Evolutionary conservation across 1,284 basidiomycete species (phyloP).

Genomic region (Austroboletus novae-zelandiae): DNA sequence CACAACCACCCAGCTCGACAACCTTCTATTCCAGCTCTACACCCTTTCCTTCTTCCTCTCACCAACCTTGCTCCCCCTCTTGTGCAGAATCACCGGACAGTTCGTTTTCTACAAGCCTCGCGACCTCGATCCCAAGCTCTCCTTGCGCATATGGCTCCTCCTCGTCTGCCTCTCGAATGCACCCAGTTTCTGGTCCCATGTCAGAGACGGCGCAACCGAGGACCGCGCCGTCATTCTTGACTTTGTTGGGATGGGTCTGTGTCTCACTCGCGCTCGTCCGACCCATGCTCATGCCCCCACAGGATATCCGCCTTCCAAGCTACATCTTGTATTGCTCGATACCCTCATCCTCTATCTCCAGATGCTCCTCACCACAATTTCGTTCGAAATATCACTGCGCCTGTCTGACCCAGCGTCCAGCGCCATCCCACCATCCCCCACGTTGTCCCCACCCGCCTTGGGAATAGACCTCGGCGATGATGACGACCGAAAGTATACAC

Average conservation of each 20-base stretch:
- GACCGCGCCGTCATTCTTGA: constrained; percentile 65
- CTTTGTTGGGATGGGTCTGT: constrained; percentile 73
- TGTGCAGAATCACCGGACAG: constrained; percentile 56
- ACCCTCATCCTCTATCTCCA: constrained; percentile 63
- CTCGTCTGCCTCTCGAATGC: constrained; percentile 57
- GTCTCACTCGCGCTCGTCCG: not conserved
- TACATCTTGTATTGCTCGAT: constrained; percentile 64
- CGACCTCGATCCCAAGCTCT: constrained; percentile 57
- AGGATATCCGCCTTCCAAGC: constrained; percentile 61
- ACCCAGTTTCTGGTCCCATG: constrained; percentile 60
- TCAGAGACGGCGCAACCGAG: constrained; percentile 46
- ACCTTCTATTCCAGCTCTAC: constrained; percentile 68
- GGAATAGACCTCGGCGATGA: constrained; percentile 22
- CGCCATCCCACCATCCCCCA: constrained; percentile 25
- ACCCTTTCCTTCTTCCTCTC: constrained; percentile 73
- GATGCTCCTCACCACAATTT: constrained; percentile 58
- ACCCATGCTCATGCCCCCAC: constrained; percentile 13
- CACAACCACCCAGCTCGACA: constrained; percentile 52
- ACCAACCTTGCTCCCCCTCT: constrained; percentile 56
- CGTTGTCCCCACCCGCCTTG: constrained; percentile 21
- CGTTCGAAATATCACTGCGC: constrained; percentile 55
- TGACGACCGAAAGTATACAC: constrained; percentile 23
- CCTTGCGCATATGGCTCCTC: constrained; percentile 62
- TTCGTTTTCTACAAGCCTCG: constrained; percentile 63
- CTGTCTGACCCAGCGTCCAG: constrained; percentile 26